phyloP scores from a whole-genome alignment of 2,329 filamentous ascomycete species.

The Aspergillus texensis region DNA sequence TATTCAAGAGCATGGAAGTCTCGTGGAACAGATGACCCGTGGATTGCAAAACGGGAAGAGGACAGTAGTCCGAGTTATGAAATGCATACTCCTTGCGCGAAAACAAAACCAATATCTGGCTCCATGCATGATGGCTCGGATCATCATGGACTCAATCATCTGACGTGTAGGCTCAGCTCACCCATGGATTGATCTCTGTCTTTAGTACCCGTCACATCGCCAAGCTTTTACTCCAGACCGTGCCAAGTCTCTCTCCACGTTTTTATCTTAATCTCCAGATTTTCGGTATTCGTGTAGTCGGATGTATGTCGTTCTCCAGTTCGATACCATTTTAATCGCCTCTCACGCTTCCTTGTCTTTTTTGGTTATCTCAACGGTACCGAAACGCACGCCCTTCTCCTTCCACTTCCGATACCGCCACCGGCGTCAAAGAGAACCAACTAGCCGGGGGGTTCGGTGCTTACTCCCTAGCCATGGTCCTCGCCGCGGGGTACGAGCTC shows the following conservation, averaged over 20 bases:
- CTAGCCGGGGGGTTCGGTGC: not conserved
- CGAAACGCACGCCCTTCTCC: not conserved
- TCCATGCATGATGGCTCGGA: not conserved
- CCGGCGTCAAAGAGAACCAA: not conserved
- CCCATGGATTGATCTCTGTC: not conserved
- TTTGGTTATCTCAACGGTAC: not conserved
- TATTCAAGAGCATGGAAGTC: not conserved
- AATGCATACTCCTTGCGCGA: not conserved
- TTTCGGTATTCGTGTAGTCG: not conserved
- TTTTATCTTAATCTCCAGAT: not conserved
- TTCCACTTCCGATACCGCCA: not conserved
- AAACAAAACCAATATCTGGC: not conserved
- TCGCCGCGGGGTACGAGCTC: not conserved
- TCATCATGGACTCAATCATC: not conserved
- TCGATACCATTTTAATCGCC: not conserved
- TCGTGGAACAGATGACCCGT: not conserved
- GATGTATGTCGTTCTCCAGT: not conserved
- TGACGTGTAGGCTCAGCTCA: not conserved
- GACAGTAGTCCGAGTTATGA: not conserved
- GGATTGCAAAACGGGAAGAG: not conserved
- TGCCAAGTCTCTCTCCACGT: slow-evolving; percentile 2
- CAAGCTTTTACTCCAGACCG: slow-evolving; percentile 4
- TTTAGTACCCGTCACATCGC: not conserved
- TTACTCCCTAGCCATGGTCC: slow-evolving; percentile 1
- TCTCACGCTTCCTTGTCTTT: not conserved